Evolutionary conservation across 805 yeast genomes (phyloP), one percentile per base, ranked within the genome.

Genomic region (Saccharomyces mikatae): DNA sequence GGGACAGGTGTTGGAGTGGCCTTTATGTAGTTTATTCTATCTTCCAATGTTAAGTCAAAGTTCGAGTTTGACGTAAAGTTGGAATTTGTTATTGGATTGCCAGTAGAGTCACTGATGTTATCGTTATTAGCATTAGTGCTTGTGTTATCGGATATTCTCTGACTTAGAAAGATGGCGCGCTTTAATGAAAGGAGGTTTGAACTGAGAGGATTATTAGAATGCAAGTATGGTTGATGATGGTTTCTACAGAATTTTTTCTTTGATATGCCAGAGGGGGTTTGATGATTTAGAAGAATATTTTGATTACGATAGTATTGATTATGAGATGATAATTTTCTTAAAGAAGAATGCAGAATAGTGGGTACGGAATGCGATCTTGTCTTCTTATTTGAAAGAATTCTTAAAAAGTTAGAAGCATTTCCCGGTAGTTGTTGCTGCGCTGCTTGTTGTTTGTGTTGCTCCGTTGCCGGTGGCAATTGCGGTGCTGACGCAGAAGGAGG

Each of bases 1-100:
- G 82, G 79, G 2, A 84, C 77, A 54, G 72, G 72, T 13, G 61
- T 49, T 17, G 62, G 57, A 31, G 61, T 59, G 6, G 60, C 29
- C 52, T 56, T 56, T 47, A 64, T 58, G 54, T 57, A 57, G 36
- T 48, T 58, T 47, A 59, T 60, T 59, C 65, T 59, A 41, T 67
- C 70, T 48, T 62, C 58, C 36, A 65, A 30, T 17, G 69, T 54
- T 48, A 61, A 47, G 22, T 55, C 31, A n/a, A 41, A 26, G 17
- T 30, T 31, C 31, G 51, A 10, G 13, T 14, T n/a, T 48, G 41
- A 14, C 6, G 6, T n/a, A 32, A 47, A 27, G 41, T 44, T 53
- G 30, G 54, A 48, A 21, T 54, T 56, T 27, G 49, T 51, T 13
- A 29, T 52, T 8, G 51, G 41, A 47, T 46, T 52, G 11, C 46